These are phyloP conservation scores for Ceratobasidium sp. DNA, from an alignment of 1,284 basidiomycete genomes.

Conservation along the genomic window DNA sequence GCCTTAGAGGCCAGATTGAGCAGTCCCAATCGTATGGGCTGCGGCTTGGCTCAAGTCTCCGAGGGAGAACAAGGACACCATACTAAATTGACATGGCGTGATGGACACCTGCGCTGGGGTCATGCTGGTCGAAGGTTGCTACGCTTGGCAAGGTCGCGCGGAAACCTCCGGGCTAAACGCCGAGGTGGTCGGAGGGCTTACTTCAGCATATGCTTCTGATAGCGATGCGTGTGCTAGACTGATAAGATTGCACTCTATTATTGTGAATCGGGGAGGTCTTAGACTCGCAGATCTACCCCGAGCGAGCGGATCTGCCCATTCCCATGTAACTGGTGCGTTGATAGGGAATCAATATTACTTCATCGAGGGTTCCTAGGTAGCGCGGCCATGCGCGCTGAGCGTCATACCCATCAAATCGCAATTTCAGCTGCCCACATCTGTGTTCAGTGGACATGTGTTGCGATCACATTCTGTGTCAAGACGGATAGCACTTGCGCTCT, in stretches of 20 bases:
- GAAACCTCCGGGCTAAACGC: constrained; percentile 26
- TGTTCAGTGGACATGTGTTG: not conserved
- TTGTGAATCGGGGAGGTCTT: constrained; percentile 22
- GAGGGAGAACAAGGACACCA: not conserved
- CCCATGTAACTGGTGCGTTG: constrained; percentile 1
- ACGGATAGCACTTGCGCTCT: too few relatives aligned
- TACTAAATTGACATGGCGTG: constrained; percentile 21
- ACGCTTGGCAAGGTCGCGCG: constrained; percentile 15
- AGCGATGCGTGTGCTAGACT: constrained; percentile 1
- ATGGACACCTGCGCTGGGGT: constrained; percentile 5
- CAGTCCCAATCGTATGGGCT: constrained; percentile 7
- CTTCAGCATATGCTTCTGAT: not conserved
- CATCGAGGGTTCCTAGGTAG: constrained; percentile 33
- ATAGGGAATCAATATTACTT: constrained; percentile 8
- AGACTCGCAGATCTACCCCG: constrained; percentile 20
- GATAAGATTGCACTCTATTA: constrained; percentile 9
- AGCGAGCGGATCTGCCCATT: not conserved
- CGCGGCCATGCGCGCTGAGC: constrained; percentile 43
- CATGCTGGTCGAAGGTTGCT: constrained; percentile 18
- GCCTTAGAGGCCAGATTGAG: too few relatives aligned
- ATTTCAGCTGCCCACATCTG: constrained; percentile 13
- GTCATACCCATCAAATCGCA: constrained; percentile 30
- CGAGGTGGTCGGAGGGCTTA: constrained; percentile 36
- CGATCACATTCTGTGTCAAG: not conserved
- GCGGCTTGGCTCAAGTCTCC: constrained; percentile 15